Base-by-base conservation (phyloP, 1,139 yeast species). In the Yamadazyma sp. region DNA sequence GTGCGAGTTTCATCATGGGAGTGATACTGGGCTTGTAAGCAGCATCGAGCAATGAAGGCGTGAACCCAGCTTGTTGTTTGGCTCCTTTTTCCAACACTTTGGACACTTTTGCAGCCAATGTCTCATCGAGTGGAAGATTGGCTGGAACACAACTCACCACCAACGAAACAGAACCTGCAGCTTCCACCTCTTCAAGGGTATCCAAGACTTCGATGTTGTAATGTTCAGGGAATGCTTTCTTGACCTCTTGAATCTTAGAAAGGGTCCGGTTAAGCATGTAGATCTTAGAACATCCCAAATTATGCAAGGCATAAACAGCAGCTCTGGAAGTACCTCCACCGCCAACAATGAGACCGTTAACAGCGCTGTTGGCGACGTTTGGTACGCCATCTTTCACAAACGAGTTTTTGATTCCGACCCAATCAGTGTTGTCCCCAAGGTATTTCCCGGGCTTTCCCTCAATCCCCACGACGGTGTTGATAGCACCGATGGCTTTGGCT, bases 271-370 rank as follows among this genome's bases (percentile, higher is more conserved):
- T 92, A 43, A 87, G 62, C 69, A 92, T 71, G 66, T 82, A 89
- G 45, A 92, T 86, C 50, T 73, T 79, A 30, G 69, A 54, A 58
- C 95, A 88, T 2, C 97, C 97, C 69, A 92, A 67, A 47, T 78
- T 61, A 54, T 82, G 79, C 53, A 92, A 73, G 1, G 98, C 98
- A 60, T 77, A 91, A 17, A 87, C 80, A 1, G 98, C 98, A 31
- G 98, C 97, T 56, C 97, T 78, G 0, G 96, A 83, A 27, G 99
- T 91, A 36, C 99, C 99, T 33, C 99, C 99, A 22, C 96, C 96
- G 36, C 99, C 99, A 50, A 92, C 71, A 38, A 92, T 84, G 45
- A 92, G 69, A 31, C 89, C 94, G 42, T 73, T 69, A 15, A 71
- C 61, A 5, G 58, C 50, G 12, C 57, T 45, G 36, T 59, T 51